Conservation (phyloP, 2,329 filamentous ascomycete species). For the Phyllosticta paracitricarpa region DNA sequence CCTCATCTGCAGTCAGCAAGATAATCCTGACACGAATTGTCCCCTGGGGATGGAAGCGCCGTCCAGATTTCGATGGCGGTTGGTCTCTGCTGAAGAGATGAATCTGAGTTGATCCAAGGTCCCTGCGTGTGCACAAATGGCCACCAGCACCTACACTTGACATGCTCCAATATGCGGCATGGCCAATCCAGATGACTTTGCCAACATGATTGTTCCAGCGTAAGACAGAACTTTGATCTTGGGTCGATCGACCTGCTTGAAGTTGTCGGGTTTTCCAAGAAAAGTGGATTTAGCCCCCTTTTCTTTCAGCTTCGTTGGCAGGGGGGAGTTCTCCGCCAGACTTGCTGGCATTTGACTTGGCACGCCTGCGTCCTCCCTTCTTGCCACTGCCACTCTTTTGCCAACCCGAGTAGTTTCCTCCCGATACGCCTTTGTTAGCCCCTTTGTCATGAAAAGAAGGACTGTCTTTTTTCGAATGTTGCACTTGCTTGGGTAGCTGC, state of each 20-base stretch:
- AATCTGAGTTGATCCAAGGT: not conserved
- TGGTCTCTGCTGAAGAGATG: not conserved
- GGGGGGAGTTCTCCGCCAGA: constrained; percentile 33
- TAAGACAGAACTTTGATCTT: not conserved
- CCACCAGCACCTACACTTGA: not conserved
- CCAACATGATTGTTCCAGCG: not conserved
- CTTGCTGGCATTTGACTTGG: constrained; percentile 21
- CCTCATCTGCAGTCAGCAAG: not conserved
- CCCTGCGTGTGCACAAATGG: not conserved
- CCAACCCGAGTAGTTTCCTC: constrained; percentile 3
- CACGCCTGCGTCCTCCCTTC: constrained; percentile 24
- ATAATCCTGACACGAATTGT: not conserved
- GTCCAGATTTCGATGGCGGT: not conserved
- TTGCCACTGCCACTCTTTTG: constrained; percentile 10
- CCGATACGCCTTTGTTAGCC: not conserved
- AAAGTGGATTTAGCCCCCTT: constrained; percentile 30
- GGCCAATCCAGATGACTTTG: not conserved
- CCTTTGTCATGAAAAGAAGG: constrained; percentile 17
- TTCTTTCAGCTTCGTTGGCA: constrained; percentile 34
- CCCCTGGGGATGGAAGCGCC: not conserved
- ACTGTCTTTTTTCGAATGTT: constrained; percentile 13
- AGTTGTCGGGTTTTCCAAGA: not conserved
- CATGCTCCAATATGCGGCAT: not conserved
- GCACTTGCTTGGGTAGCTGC: not conserved
- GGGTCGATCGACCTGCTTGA: not conserved